Evolutionary conservation across 495 filamentous ascomycete genomes (phyloP), one percentile per base, ranked within the genome.

Genomic region (Lepidopterella palustris): DNA sequence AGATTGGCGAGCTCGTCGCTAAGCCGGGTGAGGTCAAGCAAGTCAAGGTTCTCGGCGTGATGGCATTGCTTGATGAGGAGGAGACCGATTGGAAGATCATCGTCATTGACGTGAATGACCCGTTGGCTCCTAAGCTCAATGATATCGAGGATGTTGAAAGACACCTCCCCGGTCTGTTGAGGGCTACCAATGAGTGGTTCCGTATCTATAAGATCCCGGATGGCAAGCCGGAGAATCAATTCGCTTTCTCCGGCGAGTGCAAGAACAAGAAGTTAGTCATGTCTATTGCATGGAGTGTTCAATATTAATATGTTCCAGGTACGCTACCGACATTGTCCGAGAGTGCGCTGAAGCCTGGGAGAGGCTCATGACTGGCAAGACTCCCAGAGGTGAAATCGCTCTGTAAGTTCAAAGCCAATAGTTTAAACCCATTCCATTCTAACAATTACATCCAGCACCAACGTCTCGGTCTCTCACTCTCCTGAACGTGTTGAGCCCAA

Each of bases 21-120:
- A 91, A 92, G 79, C 80, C 86, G 31, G 95, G 95, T 59, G 91
- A 99, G 79, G 80, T 99, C 77, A 99, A 96, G 82, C 92, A 97
- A 77, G 95, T 99, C 81, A 97, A 97, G 85, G 88, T 97, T 39
- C 85, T 99, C 57, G 95, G 95, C 77, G 92, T 96, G 63, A 99
- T 99, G 95, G 95, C 95, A 60, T 84, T 99, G 65, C 86, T 99
- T 45, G 95, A 99, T 70, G 95, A 99, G 81, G 95, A 92, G 74
- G 95, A 99, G 84, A 99, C 95, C 62, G 95, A 99, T 83, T 99
- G 95, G 95, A 99, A 99, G 85, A 89, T 97, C 77, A 97, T 99
- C 68, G 93, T 96, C 77, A 93, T 99, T 72, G 92, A 99, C 74
- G 78, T 97, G 74, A 96, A 97, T 76, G 95, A 97, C 78, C 93